Evolutionary conservation across 1,139 yeast genomes (phyloP), one percentile per base, ranked within the genome.

Genomic region (Debaryomyces sp.): DNA sequence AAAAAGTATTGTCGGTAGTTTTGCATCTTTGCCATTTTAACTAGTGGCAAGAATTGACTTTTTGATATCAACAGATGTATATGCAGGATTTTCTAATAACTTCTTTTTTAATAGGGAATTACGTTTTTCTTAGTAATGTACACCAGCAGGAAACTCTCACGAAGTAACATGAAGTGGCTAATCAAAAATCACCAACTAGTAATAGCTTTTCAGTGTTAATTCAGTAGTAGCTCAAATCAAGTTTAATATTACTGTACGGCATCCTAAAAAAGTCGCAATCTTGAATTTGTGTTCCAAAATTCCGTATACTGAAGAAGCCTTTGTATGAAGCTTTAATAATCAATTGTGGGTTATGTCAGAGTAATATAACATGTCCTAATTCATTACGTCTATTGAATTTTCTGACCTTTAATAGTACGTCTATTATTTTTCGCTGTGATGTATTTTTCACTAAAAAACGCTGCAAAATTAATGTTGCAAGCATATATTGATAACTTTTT

Each of bases 21-120:
- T 26, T n/a, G 21, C 13, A 17, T n/a, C 10, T 27, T 17, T 39
- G 9, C 18, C 22, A 39, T 7, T 26, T 24, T 26, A 15, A 26
- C 33, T 39, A 38, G 42, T 39, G 42, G 42, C 42, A 27, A 39
- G 35, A 39, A 27, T 22, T 27, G 30, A n/a, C 29, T n/a, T 21
- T 21, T 13, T 37, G 41, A 37, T 37, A 35, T 27, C 30, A 27
- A 12, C n/a, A 5, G 30, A 12, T 4, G 2, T 27, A 27, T 27
- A 27, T 27, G 30, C 30, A 27, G 30, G n/a, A 12, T 8, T 30
- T n/a, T 30, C n/a, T 24, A n/a, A n/a, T n/a, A n/a, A n/a, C n/a
- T n/a, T n/a, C n/a, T 6, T 4, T 38, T 34, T 32, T 21, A 33
- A 21, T 18, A 18, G 21, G 21, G 21, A 18, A 18, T 18, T 4